These are phyloP conservation scores for Ilyonectria mors-panacis DNA, from an alignment of 2,329 filamentous ascomycete genomes.

Conservation along the genomic window DNA sequence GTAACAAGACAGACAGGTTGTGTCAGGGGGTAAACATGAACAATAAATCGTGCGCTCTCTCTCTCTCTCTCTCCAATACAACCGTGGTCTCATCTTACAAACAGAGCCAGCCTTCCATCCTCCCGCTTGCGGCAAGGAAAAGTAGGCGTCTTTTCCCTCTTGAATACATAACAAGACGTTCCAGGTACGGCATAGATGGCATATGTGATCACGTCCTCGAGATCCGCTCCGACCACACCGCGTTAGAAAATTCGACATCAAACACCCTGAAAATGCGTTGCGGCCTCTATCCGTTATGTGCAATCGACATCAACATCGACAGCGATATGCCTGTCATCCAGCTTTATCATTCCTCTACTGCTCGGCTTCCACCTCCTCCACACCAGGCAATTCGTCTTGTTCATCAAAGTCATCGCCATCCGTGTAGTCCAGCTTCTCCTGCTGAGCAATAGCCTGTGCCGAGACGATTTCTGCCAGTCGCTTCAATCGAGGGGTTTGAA, in stretches of 20 bases:
- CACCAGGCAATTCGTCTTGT: conserved; percentile 65
- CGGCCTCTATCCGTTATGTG: conserved; percentile 49
- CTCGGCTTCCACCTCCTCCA: conserved; percentile 62
- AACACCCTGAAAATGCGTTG: conserved; percentile 50
- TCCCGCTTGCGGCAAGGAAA: conserved; percentile 38
- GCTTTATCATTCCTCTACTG: conserved; percentile 47
- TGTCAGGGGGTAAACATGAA: conserved; percentile 23
- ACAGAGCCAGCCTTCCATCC: conserved; percentile 35
- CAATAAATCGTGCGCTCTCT: conserved; percentile 25
- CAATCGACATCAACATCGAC: conserved; percentile 41
- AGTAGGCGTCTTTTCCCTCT: conserved; percentile 33
- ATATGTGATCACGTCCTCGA: conserved; percentile 37
- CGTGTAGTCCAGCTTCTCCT: conserved; percentile 82
- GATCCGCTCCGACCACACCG: conserved; percentile 44
- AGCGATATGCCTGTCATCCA: conserved; percentile 30
- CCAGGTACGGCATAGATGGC: conserved; percentile 39
- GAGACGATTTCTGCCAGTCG: conserved; percentile 98
- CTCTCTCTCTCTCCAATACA: conserved; percentile 19
- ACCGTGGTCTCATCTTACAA: conserved; percentile 44
- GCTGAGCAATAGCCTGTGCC: conserved; percentile 94
- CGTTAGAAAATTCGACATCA: conserved; percentile 48
- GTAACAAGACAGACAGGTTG: background rate
- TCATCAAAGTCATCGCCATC: conserved; percentile 63
- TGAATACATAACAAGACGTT: conserved; percentile 46
- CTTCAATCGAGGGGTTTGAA: conserved; percentile 96